Evolutionary conservation across 2,329 filamentous ascomycete species (phyloP).

Genomic region (Calonectria naviculata): DNA sequence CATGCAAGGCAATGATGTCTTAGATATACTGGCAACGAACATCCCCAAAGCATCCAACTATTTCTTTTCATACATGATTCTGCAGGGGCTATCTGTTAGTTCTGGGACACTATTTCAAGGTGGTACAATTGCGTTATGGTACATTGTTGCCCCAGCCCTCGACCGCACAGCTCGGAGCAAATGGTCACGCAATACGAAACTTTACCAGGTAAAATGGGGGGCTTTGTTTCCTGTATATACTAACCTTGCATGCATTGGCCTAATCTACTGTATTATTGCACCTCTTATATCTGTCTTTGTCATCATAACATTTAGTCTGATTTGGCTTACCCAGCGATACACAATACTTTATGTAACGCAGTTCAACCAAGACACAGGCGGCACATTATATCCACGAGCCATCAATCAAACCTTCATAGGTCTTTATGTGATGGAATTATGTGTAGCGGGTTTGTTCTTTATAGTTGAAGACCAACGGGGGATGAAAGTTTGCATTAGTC

Average conservation of each 20-base stretch:
- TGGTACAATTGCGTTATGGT: constrained; percentile 82
- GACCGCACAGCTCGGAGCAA: constrained; percentile 87
- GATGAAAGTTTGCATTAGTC: constrained; percentile 71
- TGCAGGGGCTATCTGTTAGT: constrained; percentile 91
- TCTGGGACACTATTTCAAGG: constrained; percentile 90
- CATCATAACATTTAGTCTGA: constrained; percentile 87
- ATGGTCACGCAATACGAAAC: constrained; percentile 83
- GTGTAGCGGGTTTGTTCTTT: constrained; percentile 90
- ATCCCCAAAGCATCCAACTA: constrained; percentile 92
- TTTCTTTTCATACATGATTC: constrained; percentile 98
- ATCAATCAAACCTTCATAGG: constrained; percentile 97
- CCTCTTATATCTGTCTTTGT: constrained; percentile 94
- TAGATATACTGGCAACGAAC: constrained; percentile 79
- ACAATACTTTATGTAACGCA: constrained; percentile 95
- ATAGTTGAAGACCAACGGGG: constrained; percentile 70
- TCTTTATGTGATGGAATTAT: constrained; percentile 93
- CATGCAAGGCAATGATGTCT: constrained; percentile 69
- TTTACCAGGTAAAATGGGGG: constrained; percentile 87
- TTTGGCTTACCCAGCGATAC: constrained; percentile 95
- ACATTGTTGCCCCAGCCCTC: constrained; percentile 80
- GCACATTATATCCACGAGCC: constrained; percentile 88
- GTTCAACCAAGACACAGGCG: constrained; percentile 90
- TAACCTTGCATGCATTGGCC: constrained; percentile 90
- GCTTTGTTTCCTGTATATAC: constrained; percentile 96
- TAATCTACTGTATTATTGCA: constrained; percentile 89